A percentile compares a stretch with the other conserved stretches of the same genome.
phyloP scores from a whole-genome alignment of 2,329 filamentous ascomycete genomes.

The Penicillium paneum region DNA sequence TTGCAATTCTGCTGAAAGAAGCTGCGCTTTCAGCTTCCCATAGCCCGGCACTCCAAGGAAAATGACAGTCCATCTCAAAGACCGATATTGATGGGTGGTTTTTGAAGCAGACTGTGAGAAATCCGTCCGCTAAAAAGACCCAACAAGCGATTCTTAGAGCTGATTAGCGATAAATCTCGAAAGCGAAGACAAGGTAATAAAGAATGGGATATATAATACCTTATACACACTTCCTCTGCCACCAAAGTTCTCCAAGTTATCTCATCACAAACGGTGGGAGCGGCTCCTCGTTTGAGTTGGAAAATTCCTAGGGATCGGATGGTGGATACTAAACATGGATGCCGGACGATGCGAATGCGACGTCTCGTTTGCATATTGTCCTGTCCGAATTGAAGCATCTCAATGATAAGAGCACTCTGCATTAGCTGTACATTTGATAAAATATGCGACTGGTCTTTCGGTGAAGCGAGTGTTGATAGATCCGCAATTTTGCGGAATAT shows the following conservation, averaged over 20 bases:
- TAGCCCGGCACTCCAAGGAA: constrained; percentile 30
- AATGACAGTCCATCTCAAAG: constrained; percentile 32
- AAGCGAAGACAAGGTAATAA: neutral
- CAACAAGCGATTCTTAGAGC: constrained; percentile 26
- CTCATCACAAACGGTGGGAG: constrained; percentile 18
- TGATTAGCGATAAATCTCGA: neutral
- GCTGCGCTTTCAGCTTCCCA: constrained; percentile 31
- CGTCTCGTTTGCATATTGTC: constrained; percentile 28
- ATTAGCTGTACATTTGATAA: constrained; percentile 23
- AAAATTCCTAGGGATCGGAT: constrained; percentile 31
- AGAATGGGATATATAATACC: constrained; percentile 6
- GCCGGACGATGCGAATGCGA: constrained; percentile 32
- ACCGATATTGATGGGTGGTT: constrained; percentile 30
- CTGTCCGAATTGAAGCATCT: constrained; percentile 34
- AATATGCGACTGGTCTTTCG: constrained; percentile 7
- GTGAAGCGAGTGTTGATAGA: constrained; percentile 15
- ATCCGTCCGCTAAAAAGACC: constrained; percentile 33
- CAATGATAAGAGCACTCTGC: constrained; percentile 31
- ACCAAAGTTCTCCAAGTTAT: constrained; percentile 22
- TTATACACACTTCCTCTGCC: constrained; percentile 29
- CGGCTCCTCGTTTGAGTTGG: constrained; percentile 20
- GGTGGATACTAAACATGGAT: constrained; percentile 31
- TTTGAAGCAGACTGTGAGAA: constrained; percentile 34
- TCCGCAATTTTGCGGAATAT: constrained; percentile 28
- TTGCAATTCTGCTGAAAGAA: constrained; percentile 22